Evolutionary conservation across 257 asterid genomes (phyloP).

Genomic region (Fraxinus excelsior): DNA sequence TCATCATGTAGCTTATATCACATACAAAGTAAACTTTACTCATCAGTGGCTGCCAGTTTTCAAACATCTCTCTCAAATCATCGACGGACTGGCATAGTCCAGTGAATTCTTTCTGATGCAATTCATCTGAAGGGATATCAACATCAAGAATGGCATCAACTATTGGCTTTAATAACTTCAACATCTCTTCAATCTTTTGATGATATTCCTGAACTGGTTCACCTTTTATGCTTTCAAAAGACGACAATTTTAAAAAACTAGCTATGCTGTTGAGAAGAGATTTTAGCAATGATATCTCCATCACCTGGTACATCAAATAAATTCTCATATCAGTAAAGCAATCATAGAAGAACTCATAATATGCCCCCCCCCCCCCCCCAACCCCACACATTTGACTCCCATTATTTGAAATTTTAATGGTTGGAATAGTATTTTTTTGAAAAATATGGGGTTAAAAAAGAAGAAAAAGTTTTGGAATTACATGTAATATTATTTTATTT

Average conservation of each 20-base stretch:
- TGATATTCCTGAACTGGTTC: constrained; percentile 65
- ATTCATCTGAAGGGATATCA: constrained; percentile 54
- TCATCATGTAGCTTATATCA: constrained; percentile 12
- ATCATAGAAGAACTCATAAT: neutral
- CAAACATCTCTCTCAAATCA: constrained; percentile 63
- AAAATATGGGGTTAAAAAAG: too few relatives aligned
- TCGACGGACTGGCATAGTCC: constrained; percentile 60
- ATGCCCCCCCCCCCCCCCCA: too few relatives aligned
- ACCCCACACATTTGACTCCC: too few relatives aligned
- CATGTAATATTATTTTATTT: too few relatives aligned
- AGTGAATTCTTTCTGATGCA: constrained; percentile 50
- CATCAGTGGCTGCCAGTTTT: constrained; percentile 70
- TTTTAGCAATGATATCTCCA: constrained; percentile 71
- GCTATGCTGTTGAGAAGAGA: constrained; percentile 68
- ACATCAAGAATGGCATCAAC: constrained; percentile 53
- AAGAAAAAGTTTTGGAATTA: too few relatives aligned
- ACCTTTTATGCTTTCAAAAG: constrained; percentile 49
- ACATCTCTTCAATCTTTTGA: constrained; percentile 56
- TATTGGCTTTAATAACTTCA: constrained; percentile 61
- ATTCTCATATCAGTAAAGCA: constrained; percentile 12
- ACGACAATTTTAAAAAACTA: constrained; percentile 53
- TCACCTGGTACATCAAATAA: constrained; percentile 50
- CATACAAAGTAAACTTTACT: constrained; percentile 85
- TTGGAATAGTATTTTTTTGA: too few relatives aligned
- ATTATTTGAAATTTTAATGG: too few relatives aligned